Base-by-base conservation (phyloP, 345 rosid genomes). In the Cardiospermum halicacabum region DNA sequence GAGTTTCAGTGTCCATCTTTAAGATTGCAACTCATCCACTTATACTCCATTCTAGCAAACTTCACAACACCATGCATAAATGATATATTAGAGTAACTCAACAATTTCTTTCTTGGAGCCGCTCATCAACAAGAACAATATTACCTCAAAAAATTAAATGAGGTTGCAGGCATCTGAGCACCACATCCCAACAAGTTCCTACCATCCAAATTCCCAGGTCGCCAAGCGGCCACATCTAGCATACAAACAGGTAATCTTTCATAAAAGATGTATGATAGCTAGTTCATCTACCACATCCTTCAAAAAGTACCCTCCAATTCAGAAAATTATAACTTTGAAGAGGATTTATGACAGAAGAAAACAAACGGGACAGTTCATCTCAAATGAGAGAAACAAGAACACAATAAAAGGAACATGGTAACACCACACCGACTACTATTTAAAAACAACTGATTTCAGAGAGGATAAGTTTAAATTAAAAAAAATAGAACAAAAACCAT, bases 111-210 rank as follows among this genome's bases (percentile, higher is more conserved):
- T 59, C 58, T 67, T 73, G 21, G 36, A 45, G 67, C 75, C 64
- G 70, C 72, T 70, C 75, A 55, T 60, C 75, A 62, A 71, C 79
- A 83, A 65, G 74, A 75, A 69, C 71, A 73, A 37, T 26, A 82
- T 79, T 80, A 82, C 87, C 82, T 82, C 79, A 62, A 51, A 72
- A 65, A 76, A 67, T 65, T 75, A 72, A 76, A 77, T 66, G 82
- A 82, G n/a, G 77, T 64, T 77, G 79, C 73, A 73, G 77, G 78
- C 78, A 70, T 58, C 62, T 62, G 67, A 72, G 83, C 85, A 85
- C 78, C 84, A 71, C 86, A 85, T 80, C 84, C 88, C 87, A 80
- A 86, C 89, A 79, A 85, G 84, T 80, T 79, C 89, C 85, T 89
- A 78, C 78, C 75, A 78, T 79, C 94, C 91, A 79, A n/a, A 75